Conservation (phyloP, 306 rosid genomes). For the Fragaria vesca region DNA sequence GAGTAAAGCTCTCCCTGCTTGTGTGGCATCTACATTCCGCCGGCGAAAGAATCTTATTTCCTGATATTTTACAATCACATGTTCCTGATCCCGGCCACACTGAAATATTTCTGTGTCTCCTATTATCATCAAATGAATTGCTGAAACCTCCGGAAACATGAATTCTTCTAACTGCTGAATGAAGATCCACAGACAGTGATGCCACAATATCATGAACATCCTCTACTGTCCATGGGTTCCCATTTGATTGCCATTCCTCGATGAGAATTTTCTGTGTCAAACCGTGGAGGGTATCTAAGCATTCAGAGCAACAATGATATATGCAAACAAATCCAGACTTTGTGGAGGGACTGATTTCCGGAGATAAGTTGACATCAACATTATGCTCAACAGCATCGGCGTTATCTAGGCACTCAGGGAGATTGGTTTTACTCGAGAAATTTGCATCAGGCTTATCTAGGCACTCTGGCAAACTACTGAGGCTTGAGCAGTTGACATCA, state of each 20-base stretch:
- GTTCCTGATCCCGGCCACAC: constrained; percentile 25
- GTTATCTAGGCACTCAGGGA: neutral
- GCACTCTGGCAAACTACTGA: neutral
- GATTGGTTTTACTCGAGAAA: neutral
- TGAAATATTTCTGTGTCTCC: constrained; percentile 23
- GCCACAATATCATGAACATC: constrained; percentile 73
- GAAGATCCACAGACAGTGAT: constrained; percentile 67
- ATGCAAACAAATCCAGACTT: constrained; percentile 48
- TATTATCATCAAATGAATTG: constrained; percentile 19
- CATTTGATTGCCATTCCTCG: constrained; percentile 33
- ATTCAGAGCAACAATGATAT: constrained; percentile 71
- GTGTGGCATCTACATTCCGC: constrained; percentile 72
- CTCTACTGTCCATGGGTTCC: constrained; percentile 53
- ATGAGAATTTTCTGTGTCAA: constrained; percentile 44
- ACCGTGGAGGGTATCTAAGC: constrained; percentile 47
- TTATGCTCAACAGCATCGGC: constrained; percentile 27
- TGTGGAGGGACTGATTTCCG: constrained; percentile 27
- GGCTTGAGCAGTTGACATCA: constrained; percentile 25
- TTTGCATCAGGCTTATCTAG: constrained; percentile 2
- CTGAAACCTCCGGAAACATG: constrained; percentile 34
- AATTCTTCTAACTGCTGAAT: constrained; percentile 55
- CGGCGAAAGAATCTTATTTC: constrained; percentile 27
- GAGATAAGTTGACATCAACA: constrained; percentile 25
- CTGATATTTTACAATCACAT: constrained; percentile 35
- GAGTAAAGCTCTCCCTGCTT: constrained; percentile 27